A percentile compares a stretch with the other conserved stretches of the same genome.
These are phyloP conservation scores for Stephania cephalantha DNA, from an alignment of 164 flowering plant genomes.

Conservation along the genomic window DNA sequence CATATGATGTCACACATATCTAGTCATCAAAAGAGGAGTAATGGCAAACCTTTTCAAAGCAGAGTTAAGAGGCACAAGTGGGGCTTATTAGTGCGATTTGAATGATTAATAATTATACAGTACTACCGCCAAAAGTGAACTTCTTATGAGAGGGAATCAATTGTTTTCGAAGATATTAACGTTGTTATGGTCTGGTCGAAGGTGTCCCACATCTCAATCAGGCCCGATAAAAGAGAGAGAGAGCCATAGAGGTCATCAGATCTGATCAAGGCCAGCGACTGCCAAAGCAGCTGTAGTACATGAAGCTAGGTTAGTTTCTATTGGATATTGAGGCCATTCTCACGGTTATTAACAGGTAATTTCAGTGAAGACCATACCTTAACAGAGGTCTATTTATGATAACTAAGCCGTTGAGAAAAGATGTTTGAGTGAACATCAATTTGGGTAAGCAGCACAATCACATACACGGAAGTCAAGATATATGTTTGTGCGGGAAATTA, in stretches of 20 bases:
- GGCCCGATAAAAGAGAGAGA: not conserved
- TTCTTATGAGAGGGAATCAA: too few relatives aligned
- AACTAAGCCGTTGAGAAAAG: not conserved
- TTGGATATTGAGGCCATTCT: not conserved
- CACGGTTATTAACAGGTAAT: not conserved
- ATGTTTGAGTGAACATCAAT: not conserved
- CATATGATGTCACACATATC: too few relatives aligned
- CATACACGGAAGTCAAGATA: too few relatives aligned
- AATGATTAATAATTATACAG: too few relatives aligned
- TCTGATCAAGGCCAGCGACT: not conserved
- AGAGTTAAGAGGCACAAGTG: not conserved
- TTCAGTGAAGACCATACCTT: too few relatives aligned
- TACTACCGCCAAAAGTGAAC: not conserved
- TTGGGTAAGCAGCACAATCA: not conserved
- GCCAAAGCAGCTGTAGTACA: too few relatives aligned
- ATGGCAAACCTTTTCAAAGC: not conserved
- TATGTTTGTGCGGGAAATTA: too few relatives aligned
- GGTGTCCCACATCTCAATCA: not conserved
- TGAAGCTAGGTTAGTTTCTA: too few relatives aligned
- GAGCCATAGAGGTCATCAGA: not conserved
- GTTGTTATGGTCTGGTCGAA: not conserved
- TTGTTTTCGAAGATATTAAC: constrained; percentile 1
- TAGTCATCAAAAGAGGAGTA: not conserved
- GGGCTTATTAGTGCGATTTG: not conserved
- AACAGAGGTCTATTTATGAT: not conserved